Percentiles rank a stretch among this genome's conserved stretches.
Conservation (phyloP, 306 rosid species). For the Gynostemma pentaphyllum region DNA sequence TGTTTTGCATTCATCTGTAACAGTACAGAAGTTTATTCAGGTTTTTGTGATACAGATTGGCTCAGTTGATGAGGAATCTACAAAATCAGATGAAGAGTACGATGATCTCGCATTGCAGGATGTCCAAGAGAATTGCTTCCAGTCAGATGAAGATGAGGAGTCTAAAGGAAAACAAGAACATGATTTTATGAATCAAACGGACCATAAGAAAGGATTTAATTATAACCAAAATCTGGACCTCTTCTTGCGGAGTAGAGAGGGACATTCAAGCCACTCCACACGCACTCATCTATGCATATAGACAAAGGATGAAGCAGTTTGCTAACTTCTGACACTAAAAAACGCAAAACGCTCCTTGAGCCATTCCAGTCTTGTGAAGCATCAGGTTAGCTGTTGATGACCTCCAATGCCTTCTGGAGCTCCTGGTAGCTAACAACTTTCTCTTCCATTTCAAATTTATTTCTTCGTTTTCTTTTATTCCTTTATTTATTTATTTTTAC, state of each 20-base stretch:
- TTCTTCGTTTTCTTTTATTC: not conserved
- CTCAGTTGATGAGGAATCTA: conserved; percentile 91
- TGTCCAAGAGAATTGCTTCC: conserved; percentile 36
- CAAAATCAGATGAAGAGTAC: conserved; percentile 90
- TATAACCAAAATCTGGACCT: conserved; percentile 39
- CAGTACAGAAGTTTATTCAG: not conserved
- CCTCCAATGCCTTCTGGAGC: conserved; percentile 54
- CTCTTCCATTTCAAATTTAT: not conserved
- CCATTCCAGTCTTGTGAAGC: conserved; percentile 65
- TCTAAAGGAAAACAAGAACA: conserved; percentile 19
- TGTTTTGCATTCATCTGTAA: not conserved
- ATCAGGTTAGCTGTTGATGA: conserved; percentile 35
- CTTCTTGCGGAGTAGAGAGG: conserved; percentile 40
- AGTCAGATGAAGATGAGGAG: conserved; percentile 44
- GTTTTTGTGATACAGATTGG: conserved; percentile 40
- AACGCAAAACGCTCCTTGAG: conserved; percentile 61
- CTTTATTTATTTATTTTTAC: not conserved
- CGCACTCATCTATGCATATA: conserved; percentile 36
- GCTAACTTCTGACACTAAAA: conserved; percentile 28
- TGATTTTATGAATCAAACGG: conserved; percentile 16
- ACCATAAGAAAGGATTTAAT: conserved; percentile 22
- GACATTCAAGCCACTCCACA: conserved; percentile 31
- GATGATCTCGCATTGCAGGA: conserved; percentile 89
- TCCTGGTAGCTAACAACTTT: conserved; percentile 17
- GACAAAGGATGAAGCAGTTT: conserved; percentile 37